Base-by-base conservation (phyloP, 2,329 filamentous ascomycete genomes). In the Aspergillus sp. region DNA sequence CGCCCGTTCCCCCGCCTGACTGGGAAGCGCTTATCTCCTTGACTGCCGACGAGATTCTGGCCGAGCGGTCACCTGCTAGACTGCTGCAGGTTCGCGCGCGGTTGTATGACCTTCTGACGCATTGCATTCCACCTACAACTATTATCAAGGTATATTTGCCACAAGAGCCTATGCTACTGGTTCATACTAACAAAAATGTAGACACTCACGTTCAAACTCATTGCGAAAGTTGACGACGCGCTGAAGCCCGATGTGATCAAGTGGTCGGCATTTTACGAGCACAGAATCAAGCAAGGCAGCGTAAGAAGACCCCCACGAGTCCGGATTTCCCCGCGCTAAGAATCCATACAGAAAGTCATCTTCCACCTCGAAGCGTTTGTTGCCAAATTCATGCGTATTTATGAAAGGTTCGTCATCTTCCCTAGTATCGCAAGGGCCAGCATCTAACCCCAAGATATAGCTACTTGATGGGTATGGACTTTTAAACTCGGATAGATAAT, bases 331-430 rank as follows among this genome's bases (percentile, higher is more conserved):
- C 36, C 5, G 52, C 7, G 12, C 63, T 68, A 10, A 66, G 45
- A 18, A 20, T 0, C 20, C 53, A 16, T 65, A 58, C 60, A 82
- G 76, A 99, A 99, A 83, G 90, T 96, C 59, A 98, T 99, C 63
- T 99, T 99, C 77, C 96, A 99, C 72, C 81, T 99, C 4, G 96
- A 99, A 78, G 95, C 95, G 3, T 99, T 99, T 77, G 95, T 99
- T 59, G 94, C 94, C 59, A 98, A 97, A 80, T 96, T 98, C 75
- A 98, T 99, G 94, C 87, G 94, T 68, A 87, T 98, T 67, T 85
- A 94, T 64, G 95, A 99, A 81, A 94, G 92, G 87, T 96, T 87
- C 64, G 80, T 73, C 29, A 14, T 56, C 52, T 50, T 26, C n/a
- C 2, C n/a, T 52, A 1, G 39, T 10, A 5, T 12, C 11, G 4